Evolutionary conservation across 495 filamentous ascomycete species (phyloP), one percentile per base, ranked within the genome.

Genomic region (Aspergillus wentii): DNA sequence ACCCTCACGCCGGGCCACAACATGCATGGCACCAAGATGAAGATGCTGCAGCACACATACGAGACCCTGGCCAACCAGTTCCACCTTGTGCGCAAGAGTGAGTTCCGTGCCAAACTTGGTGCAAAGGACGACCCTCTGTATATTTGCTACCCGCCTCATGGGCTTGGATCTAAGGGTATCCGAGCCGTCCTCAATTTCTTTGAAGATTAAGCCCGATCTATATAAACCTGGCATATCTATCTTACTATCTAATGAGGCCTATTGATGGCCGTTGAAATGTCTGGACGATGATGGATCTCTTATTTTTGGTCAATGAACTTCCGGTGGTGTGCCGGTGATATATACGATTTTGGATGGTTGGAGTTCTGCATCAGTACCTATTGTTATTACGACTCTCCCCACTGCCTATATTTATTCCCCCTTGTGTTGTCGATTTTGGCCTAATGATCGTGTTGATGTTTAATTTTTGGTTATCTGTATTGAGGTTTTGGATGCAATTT

Each of bases 71-170:
- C 80, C 9, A 81, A 81, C 53, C 80, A 87, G 55, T 77, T 92
- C 46, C 82, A 81, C 49, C 67, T 94, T 30, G 78, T 84, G 18
- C 75, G 80, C 17, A 94, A 94, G 76, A 85, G 76, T 44, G 88
- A 89, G 57, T 92, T 94, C 65, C 68, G 86, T 28, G 81, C 87
- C 64, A 94, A 94, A 69, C 75, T 94, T 58, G 86, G 86, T 20
- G 83, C 81, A 4, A 51, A 65, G 48, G 84, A 90, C 38, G 86
- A 91, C 32, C 74, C 82, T 30, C 76, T 86, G 17, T 94, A 84
- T 53, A 84, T 94, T 45, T 80, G 82, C 46, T 91, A 92, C 58
- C 87, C 86, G 8, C 76, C 81, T 18, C 80, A 87, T 60, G 86
- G 87, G 1, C 63, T 92, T 15, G 87, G 86, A 0, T 80, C 86